These are phyloP conservation scores for Neofusicoccum kwambonambiense DNA, from an alignment of 2,329 filamentous ascomycete species.

Conservation along the genomic window DNA sequence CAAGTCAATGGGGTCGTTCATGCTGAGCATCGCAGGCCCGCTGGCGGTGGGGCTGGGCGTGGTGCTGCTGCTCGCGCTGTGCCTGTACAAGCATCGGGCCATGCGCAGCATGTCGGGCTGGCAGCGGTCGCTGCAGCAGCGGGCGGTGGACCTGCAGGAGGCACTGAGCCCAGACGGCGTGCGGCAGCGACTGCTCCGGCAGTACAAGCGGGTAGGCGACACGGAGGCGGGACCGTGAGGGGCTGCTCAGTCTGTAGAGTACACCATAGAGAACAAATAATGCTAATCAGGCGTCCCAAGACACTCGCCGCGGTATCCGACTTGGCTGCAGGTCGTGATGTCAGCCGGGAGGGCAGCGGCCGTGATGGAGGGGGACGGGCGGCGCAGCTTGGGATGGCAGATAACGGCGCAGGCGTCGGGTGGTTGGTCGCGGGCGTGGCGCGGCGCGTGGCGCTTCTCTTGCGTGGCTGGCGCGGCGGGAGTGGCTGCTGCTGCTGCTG, in stretches of 20 bases:
- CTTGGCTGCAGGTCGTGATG: conserved; percentile 3
- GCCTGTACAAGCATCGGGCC: conserved; percentile 18
- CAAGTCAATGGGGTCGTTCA: conserved; percentile 12
- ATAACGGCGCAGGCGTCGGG: neutral
- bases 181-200: conserved; percentile 1
- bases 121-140: conserved; percentile 18
- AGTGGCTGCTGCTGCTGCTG: neutral
- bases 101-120: conserved; percentile 16
- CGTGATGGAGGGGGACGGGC: neutral
- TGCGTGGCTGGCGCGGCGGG: neutral
- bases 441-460: neutral
- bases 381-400: neutral
- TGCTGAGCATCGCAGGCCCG: conserved; percentile 16
- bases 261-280: neutral
- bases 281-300: conserved; percentile 3
- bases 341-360: neutral
- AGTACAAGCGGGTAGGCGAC: conserved; percentile 16
- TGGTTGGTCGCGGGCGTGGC: neutral
- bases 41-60: conserved; percentile 2
- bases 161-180: conserved; percentile 8
- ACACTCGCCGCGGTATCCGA: neutral
- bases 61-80: conserved; percentile 8
- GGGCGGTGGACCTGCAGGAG: conserved; percentile 14
- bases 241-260: neutral
- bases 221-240: conserved; percentile 10